Conservation (phyloP, 1,284 basidiomycete genomes). For the Xerocomus nothofagi region DNA sequence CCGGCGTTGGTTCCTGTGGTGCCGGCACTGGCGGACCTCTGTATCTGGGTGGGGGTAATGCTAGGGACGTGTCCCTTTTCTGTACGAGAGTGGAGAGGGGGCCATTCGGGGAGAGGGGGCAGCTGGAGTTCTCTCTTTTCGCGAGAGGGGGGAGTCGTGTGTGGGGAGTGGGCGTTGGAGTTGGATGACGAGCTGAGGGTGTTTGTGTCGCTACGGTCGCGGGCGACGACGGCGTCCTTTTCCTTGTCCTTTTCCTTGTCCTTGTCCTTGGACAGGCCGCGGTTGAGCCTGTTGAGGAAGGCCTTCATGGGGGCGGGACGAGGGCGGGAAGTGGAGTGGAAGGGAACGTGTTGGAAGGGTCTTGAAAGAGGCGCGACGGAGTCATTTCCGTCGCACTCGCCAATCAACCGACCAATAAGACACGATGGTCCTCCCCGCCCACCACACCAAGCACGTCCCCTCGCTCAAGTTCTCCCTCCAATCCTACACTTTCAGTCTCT, state of each 20-base stretch:
- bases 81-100: constrained; percentile 38
- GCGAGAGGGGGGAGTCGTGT: constrained; percentile 28
- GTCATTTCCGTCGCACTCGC: constrained; percentile 23
- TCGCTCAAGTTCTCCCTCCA: constrained; percentile 49
- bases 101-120: constrained; percentile 56
- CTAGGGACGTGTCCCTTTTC: constrained; percentile 17
- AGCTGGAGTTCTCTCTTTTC: constrained; percentile 67
- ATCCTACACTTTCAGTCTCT: constrained; percentile 45
- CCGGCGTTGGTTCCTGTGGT: constrained; percentile 40
- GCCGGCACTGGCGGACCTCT: constrained; percentile 34
- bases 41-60: constrained; percentile 27
- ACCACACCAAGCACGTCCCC: constrained; percentile 67
- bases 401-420: background rate
- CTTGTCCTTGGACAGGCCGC: constrained; percentile 55
- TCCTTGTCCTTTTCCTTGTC: constrained; percentile 33
- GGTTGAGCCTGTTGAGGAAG: constrained; percentile 71
- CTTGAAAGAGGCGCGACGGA: constrained; percentile 14
- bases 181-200: constrained; percentile 32
- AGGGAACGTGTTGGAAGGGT: constrained; percentile 4
- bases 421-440: constrained; percentile 44
- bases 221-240: constrained; percentile 31
- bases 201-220: constrained; percentile 37
- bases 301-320: constrained; percentile 61
- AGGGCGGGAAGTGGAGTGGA: background rate
- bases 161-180: constrained; percentile 26